These are phyloP conservation scores for Lepidium sativum DNA, from an alignment of 345 rosid genomes.

Conservation along the genomic window DNA sequence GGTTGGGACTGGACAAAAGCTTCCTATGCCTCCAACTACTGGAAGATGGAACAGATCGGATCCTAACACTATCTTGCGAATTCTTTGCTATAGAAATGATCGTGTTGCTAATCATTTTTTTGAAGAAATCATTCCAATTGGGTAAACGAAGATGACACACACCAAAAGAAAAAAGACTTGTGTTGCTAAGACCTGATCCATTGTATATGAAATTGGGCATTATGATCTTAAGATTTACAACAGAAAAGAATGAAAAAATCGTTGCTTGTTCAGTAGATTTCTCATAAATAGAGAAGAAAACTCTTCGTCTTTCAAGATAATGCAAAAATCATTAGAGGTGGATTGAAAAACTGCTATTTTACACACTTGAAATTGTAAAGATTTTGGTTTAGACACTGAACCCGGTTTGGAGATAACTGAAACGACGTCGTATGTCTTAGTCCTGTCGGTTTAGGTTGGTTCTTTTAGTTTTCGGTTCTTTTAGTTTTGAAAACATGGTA, in stretches of 20 bases:
- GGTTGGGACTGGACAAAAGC: conserved; percentile 40
- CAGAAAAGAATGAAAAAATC: not conserved
- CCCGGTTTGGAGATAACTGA: too few relatives aligned
- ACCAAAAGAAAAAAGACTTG: not conserved
- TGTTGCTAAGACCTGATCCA: not conserved
- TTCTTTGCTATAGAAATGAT: conserved; percentile 69
- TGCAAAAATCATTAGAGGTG: too few relatives aligned
- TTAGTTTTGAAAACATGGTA: too few relatives aligned
- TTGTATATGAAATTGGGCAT: not conserved
- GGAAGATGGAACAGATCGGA: conserved; percentile 73
- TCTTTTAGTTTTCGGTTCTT: too few relatives aligned
- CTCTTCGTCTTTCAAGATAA: too few relatives aligned
- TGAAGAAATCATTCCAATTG: conserved; percentile 64
- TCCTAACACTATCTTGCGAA: conserved; percentile 70
- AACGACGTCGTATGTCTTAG: too few relatives aligned
- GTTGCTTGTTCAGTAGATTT: not conserved
- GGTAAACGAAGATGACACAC: conserved; percentile 49
- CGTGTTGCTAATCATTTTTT: conserved; percentile 51
- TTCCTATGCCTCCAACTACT: conserved; percentile 73
- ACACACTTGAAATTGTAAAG: too few relatives aligned
- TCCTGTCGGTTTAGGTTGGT: too few relatives aligned
- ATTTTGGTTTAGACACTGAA: too few relatives aligned
- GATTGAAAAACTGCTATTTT: too few relatives aligned
- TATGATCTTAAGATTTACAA: not conserved
- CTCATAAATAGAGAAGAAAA: not conserved